Conservation (phyloP, 345 rosid genomes). For the Citrus reticulata region DNA sequence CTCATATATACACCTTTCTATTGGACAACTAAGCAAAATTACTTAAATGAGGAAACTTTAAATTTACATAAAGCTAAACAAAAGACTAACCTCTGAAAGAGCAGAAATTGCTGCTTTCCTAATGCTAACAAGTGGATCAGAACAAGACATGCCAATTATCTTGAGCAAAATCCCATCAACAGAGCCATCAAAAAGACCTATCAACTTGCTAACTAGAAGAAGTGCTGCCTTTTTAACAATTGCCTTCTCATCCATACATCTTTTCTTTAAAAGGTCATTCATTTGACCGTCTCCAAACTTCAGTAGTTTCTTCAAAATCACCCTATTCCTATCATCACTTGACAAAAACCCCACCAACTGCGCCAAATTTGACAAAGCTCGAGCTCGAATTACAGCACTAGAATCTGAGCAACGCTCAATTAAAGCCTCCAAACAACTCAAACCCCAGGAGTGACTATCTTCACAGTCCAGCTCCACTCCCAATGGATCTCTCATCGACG, state of each 20-base stretch:
- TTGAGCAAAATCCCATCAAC: slow-evolving; percentile 66
- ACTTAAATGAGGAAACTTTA: not conserved
- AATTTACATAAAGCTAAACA: not conserved
- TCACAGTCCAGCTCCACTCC: slow-evolving; percentile 28
- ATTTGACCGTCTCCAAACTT: slow-evolving; percentile 42
- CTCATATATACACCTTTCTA: not conserved
- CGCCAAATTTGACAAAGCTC: slow-evolving; percentile 78
- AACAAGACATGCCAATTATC: slow-evolving; percentile 83
- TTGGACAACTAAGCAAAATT: not conserved
- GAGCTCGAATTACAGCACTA: slow-evolving; percentile 58
- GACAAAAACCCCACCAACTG: slow-evolving; percentile 67
- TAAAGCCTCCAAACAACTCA: slow-evolving; percentile 59
- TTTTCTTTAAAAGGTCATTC: slow-evolving; percentile 57
- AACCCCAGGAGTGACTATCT: slow-evolving; percentile 47
- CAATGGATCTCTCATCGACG: slow-evolving; percentile 44
- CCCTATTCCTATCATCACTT: slow-evolving; percentile 37
- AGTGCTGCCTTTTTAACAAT: slow-evolving; percentile 78
- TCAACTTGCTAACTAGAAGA: slow-evolving; percentile 64
- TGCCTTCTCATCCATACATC: slow-evolving; percentile 91
- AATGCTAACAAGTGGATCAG: slow-evolving; percentile 89
- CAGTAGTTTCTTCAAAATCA: slow-evolving; percentile 49
- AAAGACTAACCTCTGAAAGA: slow-evolving; percentile 74
- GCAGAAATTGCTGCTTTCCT: slow-evolving; percentile 86
- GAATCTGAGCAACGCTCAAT: slow-evolving; percentile 68
- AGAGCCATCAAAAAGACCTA: slow-evolving; percentile 56